Conservation (phyloP, 192 early-diverging fungal genomes). For the Backusella australiensis region DNA sequence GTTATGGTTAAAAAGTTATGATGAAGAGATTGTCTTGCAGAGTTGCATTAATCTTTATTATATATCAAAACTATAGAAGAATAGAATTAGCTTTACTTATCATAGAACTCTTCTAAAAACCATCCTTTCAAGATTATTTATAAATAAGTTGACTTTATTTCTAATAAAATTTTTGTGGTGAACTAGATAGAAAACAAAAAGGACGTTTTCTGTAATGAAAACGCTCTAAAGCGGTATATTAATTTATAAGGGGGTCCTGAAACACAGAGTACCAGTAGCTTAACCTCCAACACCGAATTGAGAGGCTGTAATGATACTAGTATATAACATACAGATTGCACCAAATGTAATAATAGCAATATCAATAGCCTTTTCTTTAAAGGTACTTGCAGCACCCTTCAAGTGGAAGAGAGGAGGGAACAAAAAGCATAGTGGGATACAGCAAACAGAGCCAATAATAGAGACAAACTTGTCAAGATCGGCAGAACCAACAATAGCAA, state of each 20-base stretch:
- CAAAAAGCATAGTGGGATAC: constrained; percentile 71
- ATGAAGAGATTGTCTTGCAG: too few relatives aligned
- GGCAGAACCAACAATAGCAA: constrained; percentile 58
- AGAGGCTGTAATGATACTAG: constrained; percentile 72
- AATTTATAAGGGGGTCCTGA: neutral
- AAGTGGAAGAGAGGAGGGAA: constrained; percentile 79
- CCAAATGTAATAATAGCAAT: constrained; percentile 66
- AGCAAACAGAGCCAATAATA: constrained; percentile 58
- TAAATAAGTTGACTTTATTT: too few relatives aligned
- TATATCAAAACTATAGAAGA: too few relatives aligned
- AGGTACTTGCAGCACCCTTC: constrained; percentile 51
- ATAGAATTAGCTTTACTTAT: too few relatives aligned
- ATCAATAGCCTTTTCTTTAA: constrained; percentile 52
- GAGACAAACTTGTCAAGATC: constrained; percentile 73
- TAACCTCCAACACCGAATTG: constrained; percentile 45
- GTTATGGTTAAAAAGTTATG: too few relatives aligned
- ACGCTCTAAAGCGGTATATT: neutral
- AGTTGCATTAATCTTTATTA: too few relatives aligned
- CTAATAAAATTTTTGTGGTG: too few relatives aligned
- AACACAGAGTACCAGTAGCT: neutral
- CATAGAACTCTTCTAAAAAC: too few relatives aligned
- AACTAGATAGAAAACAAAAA: neutral
- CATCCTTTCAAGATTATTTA: too few relatives aligned
- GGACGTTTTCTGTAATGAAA: too few relatives aligned
- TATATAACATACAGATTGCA: constrained; percentile 70